A percentile compares a stretch with the other conserved stretches of the same genome.
Evolutionary conservation across 2,329 filamentous ascomycete genomes (phyloP).

Genomic region (Zymoseptoria crescenta): DNA sequence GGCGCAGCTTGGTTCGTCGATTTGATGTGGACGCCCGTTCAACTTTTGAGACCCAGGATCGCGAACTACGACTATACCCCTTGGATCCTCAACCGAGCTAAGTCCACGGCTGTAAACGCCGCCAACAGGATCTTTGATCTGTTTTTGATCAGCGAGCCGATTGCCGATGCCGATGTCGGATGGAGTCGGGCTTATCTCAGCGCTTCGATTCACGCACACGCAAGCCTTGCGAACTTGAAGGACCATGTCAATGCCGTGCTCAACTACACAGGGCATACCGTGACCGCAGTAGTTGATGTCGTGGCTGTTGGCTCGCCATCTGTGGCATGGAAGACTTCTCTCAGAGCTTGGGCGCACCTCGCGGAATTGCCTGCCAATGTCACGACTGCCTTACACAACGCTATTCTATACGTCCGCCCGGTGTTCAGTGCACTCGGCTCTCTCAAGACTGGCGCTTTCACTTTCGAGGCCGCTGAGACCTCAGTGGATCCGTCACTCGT

Average conservation of each 20-base stretch:
- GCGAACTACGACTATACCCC: neutral
- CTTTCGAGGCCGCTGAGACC: slow-evolving; percentile 8
- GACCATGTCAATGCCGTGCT: slow-evolving; percentile 19
- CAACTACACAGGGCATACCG: slow-evolving; percentile 13
- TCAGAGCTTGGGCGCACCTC: slow-evolving; percentile 5
- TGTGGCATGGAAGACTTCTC: slow-evolving; percentile 8
- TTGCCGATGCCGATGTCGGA: slow-evolving; percentile 10
- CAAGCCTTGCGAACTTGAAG: slow-evolving; percentile 21
- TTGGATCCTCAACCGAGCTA: slow-evolving; percentile 7
- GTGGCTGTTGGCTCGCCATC: slow-evolving; percentile 19
- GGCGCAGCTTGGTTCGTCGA: slow-evolving; percentile 7
- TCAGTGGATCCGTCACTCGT: slow-evolving; percentile 33
- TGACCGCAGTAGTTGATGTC: slow-evolving; percentile 21
- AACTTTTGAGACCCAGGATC: neutral
- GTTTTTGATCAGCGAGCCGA: slow-evolving; percentile 11
- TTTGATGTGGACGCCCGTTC: slow-evolving; percentile 5
- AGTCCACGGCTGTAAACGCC: slow-evolving; percentile 17
- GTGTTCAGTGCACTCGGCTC: slow-evolving; percentile 15
- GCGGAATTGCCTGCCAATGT: slow-evolving; percentile 10
- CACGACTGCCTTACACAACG: slow-evolving; percentile 6
- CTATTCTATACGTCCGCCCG: slow-evolving; percentile 13
- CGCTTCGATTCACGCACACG: slow-evolving; percentile 23
- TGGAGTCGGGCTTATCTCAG: slow-evolving; percentile 23
- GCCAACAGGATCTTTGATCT: slow-evolving; percentile 16
- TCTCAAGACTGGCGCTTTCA: slow-evolving; percentile 18